These are phyloP conservation scores for Apiospora phragmitis DNA, from an alignment of 2,329 filamentous ascomycete genomes.

Conservation along the genomic window DNA sequence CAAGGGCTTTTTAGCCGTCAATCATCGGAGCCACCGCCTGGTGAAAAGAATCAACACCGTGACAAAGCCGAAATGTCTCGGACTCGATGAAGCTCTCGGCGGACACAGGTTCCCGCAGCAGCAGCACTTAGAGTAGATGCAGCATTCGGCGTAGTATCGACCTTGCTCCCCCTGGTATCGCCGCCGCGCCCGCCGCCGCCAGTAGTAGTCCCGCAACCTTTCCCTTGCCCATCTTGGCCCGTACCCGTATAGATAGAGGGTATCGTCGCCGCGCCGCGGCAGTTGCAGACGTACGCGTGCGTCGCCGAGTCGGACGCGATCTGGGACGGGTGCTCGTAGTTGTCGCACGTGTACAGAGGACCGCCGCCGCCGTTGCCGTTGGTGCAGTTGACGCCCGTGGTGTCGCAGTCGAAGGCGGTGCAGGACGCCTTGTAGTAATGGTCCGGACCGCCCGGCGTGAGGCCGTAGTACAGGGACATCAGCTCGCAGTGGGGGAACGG, in stretches of 20 bases:
- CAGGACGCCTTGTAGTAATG: not conserved
- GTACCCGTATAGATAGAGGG: not conserved
- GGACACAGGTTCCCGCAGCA: not conserved
- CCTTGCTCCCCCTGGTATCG: not conserved
- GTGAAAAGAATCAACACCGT: not conserved
- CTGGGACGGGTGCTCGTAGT: not conserved
- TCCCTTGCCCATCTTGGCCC: not conserved
- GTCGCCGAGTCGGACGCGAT: not conserved
- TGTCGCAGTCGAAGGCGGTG: not conserved
- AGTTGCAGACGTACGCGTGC: not conserved
- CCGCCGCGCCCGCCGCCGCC: not conserved
- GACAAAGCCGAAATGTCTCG: not conserved
- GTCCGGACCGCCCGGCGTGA: not conserved
- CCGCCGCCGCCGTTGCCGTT: not conserved
- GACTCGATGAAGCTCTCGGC: not conserved
- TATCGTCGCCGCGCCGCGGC: not conserved
- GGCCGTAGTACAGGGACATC: not conserved
- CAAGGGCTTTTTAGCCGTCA: no score
- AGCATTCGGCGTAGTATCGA: not conserved
- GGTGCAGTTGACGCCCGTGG: not conserved
- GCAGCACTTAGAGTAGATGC: not conserved
- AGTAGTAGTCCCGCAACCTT: not conserved
- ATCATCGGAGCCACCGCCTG: not conserved
- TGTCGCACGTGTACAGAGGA: not conserved
- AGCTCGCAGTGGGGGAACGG: not conserved